phyloP scores from a whole-genome alignment of 306 rosid species.

The Lathyrus tuberosus region DNA sequence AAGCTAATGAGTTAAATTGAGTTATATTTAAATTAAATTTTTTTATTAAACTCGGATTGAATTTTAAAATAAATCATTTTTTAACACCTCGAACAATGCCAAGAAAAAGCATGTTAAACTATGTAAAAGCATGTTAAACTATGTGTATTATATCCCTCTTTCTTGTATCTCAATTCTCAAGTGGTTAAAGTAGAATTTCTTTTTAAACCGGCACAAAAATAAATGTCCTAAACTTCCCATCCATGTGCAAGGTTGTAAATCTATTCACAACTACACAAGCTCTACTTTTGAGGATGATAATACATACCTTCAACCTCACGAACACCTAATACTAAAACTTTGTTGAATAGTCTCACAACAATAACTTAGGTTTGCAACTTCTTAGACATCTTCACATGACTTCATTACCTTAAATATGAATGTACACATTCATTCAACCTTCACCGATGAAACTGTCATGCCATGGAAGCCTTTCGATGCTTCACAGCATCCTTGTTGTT shows the following conservation, averaged over 20 bases:
- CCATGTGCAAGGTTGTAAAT: slow-evolving; percentile 22
- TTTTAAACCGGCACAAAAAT: slow-evolving; percentile 5
- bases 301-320: slow-evolving; percentile 19
- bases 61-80: too few relatives aligned
- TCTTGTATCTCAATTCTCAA: background rate
- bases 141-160: background rate
- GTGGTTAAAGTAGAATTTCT: background rate
- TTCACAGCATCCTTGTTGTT: slow-evolving; percentile 3
- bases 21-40: too few relatives aligned
- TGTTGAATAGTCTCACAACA: slow-evolving; percentile 15
- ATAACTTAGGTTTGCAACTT: slow-evolving; percentile 34
- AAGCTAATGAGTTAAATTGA: too few relatives aligned
- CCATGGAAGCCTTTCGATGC: slow-evolving; percentile 19
- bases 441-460: background rate
- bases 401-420: slow-evolving; percentile 5
- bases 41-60: too few relatives aligned
- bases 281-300: slow-evolving; percentile 15
- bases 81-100: too few relatives aligned
- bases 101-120: background rate
- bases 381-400: slow-evolving; percentile 42
- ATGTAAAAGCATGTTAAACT: background rate
- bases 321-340: background rate
- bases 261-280: slow-evolving; percentile 3
- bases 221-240: background rate
- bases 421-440: slow-evolving; percentile 29